phyloP scores from a whole-genome alignment of 345 rosid genomes.

The Dipteronia dyeriana region DNA sequence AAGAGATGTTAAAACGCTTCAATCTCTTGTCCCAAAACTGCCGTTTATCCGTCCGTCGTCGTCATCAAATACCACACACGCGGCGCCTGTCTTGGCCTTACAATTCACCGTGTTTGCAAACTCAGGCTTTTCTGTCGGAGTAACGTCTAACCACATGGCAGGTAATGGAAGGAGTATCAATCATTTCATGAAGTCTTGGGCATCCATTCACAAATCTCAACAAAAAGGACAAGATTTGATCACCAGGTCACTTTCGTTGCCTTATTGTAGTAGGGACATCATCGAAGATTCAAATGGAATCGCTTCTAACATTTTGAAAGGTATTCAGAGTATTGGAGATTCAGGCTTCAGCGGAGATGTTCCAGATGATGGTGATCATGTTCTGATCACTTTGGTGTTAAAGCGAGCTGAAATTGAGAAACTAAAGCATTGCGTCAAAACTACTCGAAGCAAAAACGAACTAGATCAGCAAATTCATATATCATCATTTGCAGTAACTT shows the following conservation, averaged over 20 bases:
- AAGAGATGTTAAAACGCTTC: slow-evolving; percentile 18
- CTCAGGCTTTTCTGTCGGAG: slow-evolving; percentile 37
- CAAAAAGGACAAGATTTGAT: not conserved
- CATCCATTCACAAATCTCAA: not conserved
- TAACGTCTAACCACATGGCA: slow-evolving; percentile 28
- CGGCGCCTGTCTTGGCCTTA: slow-evolving; percentile 26
- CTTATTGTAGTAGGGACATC: slow-evolving; percentile 21
- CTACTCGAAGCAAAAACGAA: not conserved
- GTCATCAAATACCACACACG: not conserved
- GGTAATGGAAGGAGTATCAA: slow-evolving; percentile 41
- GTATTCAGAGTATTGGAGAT: not conserved
- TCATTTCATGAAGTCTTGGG: slow-evolving; percentile 52
- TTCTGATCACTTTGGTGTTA: slow-evolving; percentile 35
- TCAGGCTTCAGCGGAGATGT: too few relatives aligned
- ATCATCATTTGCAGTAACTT: slow-evolving; percentile 34
- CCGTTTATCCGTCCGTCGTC: not conserved
- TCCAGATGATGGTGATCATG: not conserved
- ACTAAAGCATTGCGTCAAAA: slow-evolving; percentile 27
- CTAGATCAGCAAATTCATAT: not conserved
- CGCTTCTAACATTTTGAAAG: slow-evolving; percentile 14
- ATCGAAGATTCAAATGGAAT: slow-evolving; percentile 34
- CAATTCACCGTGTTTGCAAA: slow-evolving; percentile 46
- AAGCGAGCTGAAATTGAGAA: slow-evolving; percentile 10
- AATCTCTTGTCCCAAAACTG: slow-evolving; percentile 33
- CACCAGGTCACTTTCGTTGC: slow-evolving; percentile 2